Base-by-base conservation (phyloP, 257 asterid genomes). In the Gentiana dahurica region DNA sequence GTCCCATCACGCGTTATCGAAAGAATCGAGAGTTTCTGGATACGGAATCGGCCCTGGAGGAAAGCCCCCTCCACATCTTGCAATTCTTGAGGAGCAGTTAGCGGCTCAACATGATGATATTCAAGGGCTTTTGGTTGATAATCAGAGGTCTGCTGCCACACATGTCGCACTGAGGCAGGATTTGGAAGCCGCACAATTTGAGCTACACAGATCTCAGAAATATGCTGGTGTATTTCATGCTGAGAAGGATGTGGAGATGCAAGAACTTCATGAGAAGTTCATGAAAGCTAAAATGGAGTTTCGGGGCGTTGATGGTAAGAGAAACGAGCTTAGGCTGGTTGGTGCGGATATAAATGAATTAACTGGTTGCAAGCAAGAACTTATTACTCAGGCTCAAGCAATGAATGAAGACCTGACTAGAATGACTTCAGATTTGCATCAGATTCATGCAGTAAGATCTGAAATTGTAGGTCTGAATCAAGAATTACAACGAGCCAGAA, bases 151-250 rank as follows among this genome's bases (percentile, higher is more conserved):
- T 59, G 94, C 96, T 58, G 98, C 98, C 34, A 87, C 98, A 3
- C 98, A 91, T 24, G 96, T 91, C 66, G 98, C 96, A 0, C 90
- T 91, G 36, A 79, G 79, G 64, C 96, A 91, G 69, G 98, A 91
- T 60, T 35, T 81, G 54, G 98, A 87, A 78, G 86, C 71, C 55
- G 75, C 85, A 0, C 98, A 87, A 64, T 69, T 71, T 55, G 96
- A 87, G 57, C 83, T 91, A 59, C 95, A 81, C 66, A 77, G 85
- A 38, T 86, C 92, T 0, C 94, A 91, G 72, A 80, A 85, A 47
- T 87, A 65, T 76, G 94, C 92, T 6, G 86, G 72, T n/a, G 60
- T 85, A 0, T 49, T 84, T 60, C 94, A 78, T 15, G 79, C 81
- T 0, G 98, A 85, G 71, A 85, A 76, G 59, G 98, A 83, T 24